These are phyloP conservation scores for Aspergillus ibericus DNA, from an alignment of 2,329 filamentous ascomycete genomes.

Conservation along the genomic window DNA sequence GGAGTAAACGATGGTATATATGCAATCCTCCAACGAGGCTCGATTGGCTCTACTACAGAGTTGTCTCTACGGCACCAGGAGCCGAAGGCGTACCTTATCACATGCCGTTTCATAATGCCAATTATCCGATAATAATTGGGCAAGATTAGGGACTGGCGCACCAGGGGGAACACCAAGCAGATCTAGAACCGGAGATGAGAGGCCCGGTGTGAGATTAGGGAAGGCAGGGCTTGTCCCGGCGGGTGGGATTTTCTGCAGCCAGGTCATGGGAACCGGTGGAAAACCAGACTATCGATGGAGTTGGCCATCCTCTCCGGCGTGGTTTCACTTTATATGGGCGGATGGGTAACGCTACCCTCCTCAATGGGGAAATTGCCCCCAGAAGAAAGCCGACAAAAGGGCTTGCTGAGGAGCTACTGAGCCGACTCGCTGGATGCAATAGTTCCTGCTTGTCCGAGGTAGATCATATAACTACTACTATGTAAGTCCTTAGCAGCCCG, in stretches of 20 bases:
- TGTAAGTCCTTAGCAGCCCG: background rate
- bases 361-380: background rate
- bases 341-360: background rate
- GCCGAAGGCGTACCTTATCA: background rate
- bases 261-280: constrained; percentile 1
- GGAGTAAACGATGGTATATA: background rate
- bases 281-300: background rate
- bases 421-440: background rate
- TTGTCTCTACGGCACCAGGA: background rate
- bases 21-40: background rate
- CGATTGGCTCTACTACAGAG: background rate
- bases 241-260: constrained; percentile 2
- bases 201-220: constrained; percentile 1
- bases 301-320: background rate
- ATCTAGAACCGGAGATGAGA: constrained; percentile 2
- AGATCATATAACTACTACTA: background rate
- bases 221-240: constrained; percentile 1
- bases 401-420: background rate
- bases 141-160: background rate
- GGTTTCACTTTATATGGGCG: background rate
- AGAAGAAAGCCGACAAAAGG: background rate
- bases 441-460: background rate
- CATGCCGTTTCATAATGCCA: background rate
- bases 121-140: background rate
- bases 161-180: background rate